Base-by-base conservation (phyloP, 352 stramenopile genomes). In the Phytophthora pisi region DNA sequence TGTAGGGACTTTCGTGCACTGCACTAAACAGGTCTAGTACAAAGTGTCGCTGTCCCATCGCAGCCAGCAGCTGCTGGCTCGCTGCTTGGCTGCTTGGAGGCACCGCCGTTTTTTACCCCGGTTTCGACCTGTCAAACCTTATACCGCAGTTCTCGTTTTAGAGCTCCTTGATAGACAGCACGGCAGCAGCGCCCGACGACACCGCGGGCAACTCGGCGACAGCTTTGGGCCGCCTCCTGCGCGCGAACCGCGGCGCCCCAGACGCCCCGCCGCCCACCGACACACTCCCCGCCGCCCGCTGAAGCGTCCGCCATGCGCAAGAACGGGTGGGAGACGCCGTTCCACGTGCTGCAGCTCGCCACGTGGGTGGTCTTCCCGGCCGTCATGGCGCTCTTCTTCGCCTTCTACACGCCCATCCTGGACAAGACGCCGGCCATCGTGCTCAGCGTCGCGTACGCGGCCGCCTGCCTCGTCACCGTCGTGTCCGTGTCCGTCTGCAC, bases 291-390 rank as follows among this genome's bases (percentile, higher is more conserved):
- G 9, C 23, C 10, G 38, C 13, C 11, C 34, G 34, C 34, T 42
- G 10, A 13, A 42, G 10, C 34, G 34, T 16, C 45, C 28, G 26
- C 28, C 52, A 88, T 88, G 81, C 80, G 88, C 34, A 88, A 78
- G 69, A 94, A 93, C 62, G 88, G 88, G 59, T 96, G 85, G 86
- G 70, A 91, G 61, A 75, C 74, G 66, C 88, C 88, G 55, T 94
- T 94, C 77, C 86, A 96, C 70, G 70, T 84, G 61, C 81, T 96
- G 42, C 88, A 96, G 68, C 64, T 96, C 46, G 78, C 82, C 53
- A 93, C 88, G 30, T 96, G 88, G 88, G 58, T 95, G 60, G 78
- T 93, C 53, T 95, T 96, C 70, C 88, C 88, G 28, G 69, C 70
- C 42, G 78, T 93, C 68, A 88, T 95, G 73, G 78, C 74, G 70